Conservation (phyloP, 2,329 filamentous ascomycete species). For the Phyllosticta citribraziliensis region DNA sequence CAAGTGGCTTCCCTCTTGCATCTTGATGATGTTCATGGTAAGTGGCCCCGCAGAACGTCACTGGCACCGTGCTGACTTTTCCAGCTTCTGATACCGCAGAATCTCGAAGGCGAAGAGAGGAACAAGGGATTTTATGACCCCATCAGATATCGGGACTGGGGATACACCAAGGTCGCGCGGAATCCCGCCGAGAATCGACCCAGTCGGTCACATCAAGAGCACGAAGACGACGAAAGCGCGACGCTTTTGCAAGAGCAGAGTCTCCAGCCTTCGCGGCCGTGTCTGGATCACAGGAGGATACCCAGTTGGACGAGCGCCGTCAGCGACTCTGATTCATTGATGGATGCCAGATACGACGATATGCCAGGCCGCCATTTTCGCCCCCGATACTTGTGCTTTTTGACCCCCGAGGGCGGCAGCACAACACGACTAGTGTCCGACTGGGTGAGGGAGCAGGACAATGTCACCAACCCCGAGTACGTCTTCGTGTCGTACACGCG, state of each 20-base stretch:
- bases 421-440: background rate
- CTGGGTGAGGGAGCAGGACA: background rate
- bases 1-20: slow-evolving; percentile 5
- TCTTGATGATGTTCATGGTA: slow-evolving; percentile 3
- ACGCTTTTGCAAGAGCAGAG: background rate
- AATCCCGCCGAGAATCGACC: slow-evolving; percentile 3
- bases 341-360: background rate
- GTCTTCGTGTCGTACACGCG: slow-evolving; percentile 9
- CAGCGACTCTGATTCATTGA: background rate
- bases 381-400: slow-evolving; percentile 22
- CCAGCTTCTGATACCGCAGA: slow-evolving; percentile 3
- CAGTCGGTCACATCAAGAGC: background rate
- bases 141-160: slow-evolving; percentile 3
- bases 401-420: slow-evolving; percentile 6
- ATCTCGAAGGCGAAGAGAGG: slow-evolving; percentile 1
- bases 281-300: background rate
- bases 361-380: background rate
- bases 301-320: background rate
- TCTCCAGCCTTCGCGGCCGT: background rate
- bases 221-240: background rate
- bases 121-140: slow-evolving; percentile 9
- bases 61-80: background rate
- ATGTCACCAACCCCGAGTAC: background rate
- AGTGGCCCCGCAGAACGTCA: background rate
- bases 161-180: slow-evolving; percentile 1